Evolutionary conservation across 805 yeast genomes (phyloP), one percentile per base, ranked within the genome.

Genomic region (Starmerella lactis-condensi): DNA sequence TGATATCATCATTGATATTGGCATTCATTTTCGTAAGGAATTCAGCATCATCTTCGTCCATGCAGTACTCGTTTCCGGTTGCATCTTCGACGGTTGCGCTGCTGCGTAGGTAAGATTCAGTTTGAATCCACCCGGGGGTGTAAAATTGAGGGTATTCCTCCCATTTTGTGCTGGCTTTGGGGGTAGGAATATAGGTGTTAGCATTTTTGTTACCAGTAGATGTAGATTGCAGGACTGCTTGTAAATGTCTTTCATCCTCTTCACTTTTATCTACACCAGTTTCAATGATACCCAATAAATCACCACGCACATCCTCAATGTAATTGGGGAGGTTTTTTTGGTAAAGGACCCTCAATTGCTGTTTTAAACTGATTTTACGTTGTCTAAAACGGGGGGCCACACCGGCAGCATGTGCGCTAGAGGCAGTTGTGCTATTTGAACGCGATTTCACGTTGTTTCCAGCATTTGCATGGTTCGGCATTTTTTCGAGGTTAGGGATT

Each of bases 231-330:
- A 89, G 74, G 30, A 83, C 94, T 40, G 75, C 79, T 52, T 85
- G 93, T 39, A 89, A 62, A 66, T 89, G 98, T 25, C 78, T 89
- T 53, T 89, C 98, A 40, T 81, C 93, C 54, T 89, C 98, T 54
- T 89, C 98, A 43, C 77, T 81, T 52, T 89, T 89, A 48, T 89
- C 98, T 25, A 89, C 98, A 56, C 98, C 98, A 5, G 96, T 85
- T 47, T 89, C 98, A 26, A 89, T 68, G 14, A 39, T 33, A 38
- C 81, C 79, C 46, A 79, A 81, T 19, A 78, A 56, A 40, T 85
- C 94, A 26, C 96, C 69, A 51, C 76, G 92, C 24, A 69, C 76
- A 33, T 70, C 77, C 17, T 72, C 67, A 39, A 82, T 93, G 27
- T 73, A 51, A 41, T 76, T 76, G 1, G 93, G 85, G 30, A 85